phyloP scores from a whole-genome alignment of 208 protist genomes.

The Crithidia thermophila region DNA sequence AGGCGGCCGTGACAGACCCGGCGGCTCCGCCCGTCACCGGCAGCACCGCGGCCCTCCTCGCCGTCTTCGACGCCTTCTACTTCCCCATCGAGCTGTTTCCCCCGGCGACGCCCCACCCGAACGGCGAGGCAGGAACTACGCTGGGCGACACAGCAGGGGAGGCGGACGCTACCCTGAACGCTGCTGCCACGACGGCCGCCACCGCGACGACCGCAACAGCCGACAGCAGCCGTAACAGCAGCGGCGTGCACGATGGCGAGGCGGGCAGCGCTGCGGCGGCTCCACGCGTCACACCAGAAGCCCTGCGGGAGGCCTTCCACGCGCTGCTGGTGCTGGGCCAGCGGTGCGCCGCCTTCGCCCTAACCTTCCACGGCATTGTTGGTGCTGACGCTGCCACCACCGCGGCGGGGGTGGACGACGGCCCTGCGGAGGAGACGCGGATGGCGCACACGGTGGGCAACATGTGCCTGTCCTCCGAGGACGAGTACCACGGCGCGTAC shows the following conservation, averaged over 20 bases:
- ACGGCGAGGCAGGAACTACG: too few relatives aligned
- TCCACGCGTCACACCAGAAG: slow-evolving; percentile 9
- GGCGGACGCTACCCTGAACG: too few relatives aligned
- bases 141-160: background rate
- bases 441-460: background rate
- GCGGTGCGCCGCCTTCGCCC: slow-evolving; percentile 30
- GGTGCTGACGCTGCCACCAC: background rate
- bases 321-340: slow-evolving; percentile 34
- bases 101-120: background rate
- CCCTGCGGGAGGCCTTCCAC: slow-evolving; percentile 33
- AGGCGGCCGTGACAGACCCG: background rate
- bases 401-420: background rate
- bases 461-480: slow-evolving; percentile 6
- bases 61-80: slow-evolving; percentile 37
- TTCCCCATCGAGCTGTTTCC: slow-evolving; percentile 36
- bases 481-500: background rate
- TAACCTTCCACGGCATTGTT: slow-evolving; percentile 28
- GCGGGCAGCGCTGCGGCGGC: slow-evolving; percentile 12
- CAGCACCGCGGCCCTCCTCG: slow-evolving; percentile 9
- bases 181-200: too few relatives aligned
- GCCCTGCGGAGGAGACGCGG: background rate
- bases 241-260: too few relatives aligned
- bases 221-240: background rate
- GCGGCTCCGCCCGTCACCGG: background rate
- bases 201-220: background rate